Base-by-base conservation (phyloP, 768 basidiomycete genomes). In the Rhodocollybia butyracea region DNA sequence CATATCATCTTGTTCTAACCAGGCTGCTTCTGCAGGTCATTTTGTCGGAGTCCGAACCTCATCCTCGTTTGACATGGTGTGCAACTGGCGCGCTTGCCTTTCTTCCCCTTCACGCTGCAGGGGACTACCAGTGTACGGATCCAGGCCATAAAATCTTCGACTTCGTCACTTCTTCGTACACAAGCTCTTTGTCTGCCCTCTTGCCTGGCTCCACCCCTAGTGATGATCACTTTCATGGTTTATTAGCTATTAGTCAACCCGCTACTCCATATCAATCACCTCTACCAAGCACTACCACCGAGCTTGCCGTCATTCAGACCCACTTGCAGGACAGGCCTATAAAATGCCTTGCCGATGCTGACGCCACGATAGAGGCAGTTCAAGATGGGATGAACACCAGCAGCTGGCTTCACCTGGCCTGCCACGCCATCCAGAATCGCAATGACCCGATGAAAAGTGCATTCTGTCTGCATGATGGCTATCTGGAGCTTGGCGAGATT, bases 331-430 rank as follows among this genome's bases (percentile, higher is more conserved):
- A 26, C 39, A 53, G 27, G 38, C 19, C 27, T 21, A 27, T 53
- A n/a, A 24, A 41, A 38, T 38, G 19, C 24, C 12, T 42, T 10
- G 3, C 34, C 17, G 30, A 29, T 7, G 2, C 13, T 15, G 29
- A 17, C 4, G 27, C 36, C 27, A 34, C 42, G 13, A 42, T 41
- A 15, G 52, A 29, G 19, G 39, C 46, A 22, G 55, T 56, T 21
- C 29, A 53, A 13, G 7, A 34, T 5, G 31, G 26, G 21, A 40
- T 56, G 19, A 22, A 19, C 10, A 39, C 34, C 24, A 34, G 54
- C 31, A 21, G 13, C 12, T 66, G 65, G 67, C 59, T 64, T 1
- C 68, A 69, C 46, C 45, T 70, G 22, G 62, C 64, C 19, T 69
- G 68, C 39, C 68, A 69, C 42, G 68, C 63, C 3, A 26, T 41